These are phyloP conservation scores for Xylariaceae sp. DNA, from an alignment of 2,329 filamentous ascomycete species.

Conservation along the genomic window DNA sequence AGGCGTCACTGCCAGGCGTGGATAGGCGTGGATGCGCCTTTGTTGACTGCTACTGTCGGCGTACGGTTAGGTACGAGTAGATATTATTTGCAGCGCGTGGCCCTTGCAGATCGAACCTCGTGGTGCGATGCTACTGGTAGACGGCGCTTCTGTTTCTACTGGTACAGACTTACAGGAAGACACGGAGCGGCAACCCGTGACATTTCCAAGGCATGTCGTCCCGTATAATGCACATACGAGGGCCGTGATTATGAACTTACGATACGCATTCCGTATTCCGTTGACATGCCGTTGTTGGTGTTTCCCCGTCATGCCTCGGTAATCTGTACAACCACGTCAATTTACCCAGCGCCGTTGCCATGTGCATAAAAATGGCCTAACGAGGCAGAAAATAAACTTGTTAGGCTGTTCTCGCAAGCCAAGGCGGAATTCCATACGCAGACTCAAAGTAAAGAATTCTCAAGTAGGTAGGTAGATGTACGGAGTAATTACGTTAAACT, in stretches of 20 bases:
- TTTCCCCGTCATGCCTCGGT: not conserved
- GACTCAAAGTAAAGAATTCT: not conserved
- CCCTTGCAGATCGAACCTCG: conserved; percentile 3
- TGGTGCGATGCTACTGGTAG: not conserved
- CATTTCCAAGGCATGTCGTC: no score
- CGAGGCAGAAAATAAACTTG: not conserved
- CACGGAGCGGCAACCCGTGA: no score
- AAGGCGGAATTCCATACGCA: not conserved
- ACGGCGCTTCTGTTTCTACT: no score
- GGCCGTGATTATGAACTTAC: not conserved
- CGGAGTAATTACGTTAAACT: not conserved
- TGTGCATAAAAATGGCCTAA: not conserved
- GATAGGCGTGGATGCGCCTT: not conserved
- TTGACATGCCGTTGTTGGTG: not conserved
- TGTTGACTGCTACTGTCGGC: not conserved
- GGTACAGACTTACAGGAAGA: no score
- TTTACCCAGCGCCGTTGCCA: not conserved
- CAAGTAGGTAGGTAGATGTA: not conserved
- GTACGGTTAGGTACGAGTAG: not conserved
- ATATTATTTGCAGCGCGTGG: conserved; percentile 6
- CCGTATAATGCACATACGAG: not conserved
- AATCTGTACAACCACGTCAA: not conserved
- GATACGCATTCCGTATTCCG: not conserved
- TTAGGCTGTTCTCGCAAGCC: not conserved
- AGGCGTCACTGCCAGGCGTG: not conserved